Conservation (phyloP, 2,329 filamentous ascomycete species). For the Neofusicoccum laricinum region DNA sequence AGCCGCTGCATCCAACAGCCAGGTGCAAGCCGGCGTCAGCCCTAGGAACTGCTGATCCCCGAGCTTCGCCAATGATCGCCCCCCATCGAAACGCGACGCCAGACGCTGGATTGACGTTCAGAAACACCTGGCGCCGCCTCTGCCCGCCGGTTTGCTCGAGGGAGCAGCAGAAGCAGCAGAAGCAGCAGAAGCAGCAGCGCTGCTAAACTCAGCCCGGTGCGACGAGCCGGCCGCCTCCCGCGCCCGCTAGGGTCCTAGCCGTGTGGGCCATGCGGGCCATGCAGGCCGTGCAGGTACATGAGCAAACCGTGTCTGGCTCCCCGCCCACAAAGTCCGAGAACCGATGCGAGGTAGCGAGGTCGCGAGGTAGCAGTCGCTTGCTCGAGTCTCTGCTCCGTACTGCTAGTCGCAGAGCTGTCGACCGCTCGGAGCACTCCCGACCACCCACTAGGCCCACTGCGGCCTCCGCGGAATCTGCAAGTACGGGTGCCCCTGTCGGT, state of each 20-base stretch:
- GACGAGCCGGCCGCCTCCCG: conserved; percentile 21
- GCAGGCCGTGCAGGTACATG: conserved; percentile 41
- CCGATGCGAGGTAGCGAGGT: neutral
- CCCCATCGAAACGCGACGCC: neutral
- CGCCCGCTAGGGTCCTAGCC: conserved; percentile 39
- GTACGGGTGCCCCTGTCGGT: conserved; percentile 1
- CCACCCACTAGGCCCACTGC: no score
- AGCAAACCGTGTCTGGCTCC: conserved; percentile 18
- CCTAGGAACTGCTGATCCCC: neutral
- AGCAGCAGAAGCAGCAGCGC: neutral
- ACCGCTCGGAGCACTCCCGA: neutral
- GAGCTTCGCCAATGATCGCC: neutral
- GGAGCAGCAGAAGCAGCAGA: neutral
- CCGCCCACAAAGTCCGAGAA: conserved; percentile 19
- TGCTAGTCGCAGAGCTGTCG: no score
- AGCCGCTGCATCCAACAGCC: no score
- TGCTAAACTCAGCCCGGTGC: neutral
- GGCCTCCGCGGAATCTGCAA: neutral
- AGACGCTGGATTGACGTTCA: neutral
- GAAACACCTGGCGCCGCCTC: neutral
- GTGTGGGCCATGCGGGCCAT: conserved; percentile 34
- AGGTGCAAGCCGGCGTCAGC: neutral
- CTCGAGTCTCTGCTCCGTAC: neutral
- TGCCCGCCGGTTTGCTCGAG: neutral
- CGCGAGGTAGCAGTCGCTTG: neutral